A percentile compares a stretch with the other conserved stretches of the same genome.
These are phyloP conservation scores for Thielaviopsis musarum DNA, from an alignment of 2,329 filamentous ascomycete genomes.

Conservation along the genomic window DNA sequence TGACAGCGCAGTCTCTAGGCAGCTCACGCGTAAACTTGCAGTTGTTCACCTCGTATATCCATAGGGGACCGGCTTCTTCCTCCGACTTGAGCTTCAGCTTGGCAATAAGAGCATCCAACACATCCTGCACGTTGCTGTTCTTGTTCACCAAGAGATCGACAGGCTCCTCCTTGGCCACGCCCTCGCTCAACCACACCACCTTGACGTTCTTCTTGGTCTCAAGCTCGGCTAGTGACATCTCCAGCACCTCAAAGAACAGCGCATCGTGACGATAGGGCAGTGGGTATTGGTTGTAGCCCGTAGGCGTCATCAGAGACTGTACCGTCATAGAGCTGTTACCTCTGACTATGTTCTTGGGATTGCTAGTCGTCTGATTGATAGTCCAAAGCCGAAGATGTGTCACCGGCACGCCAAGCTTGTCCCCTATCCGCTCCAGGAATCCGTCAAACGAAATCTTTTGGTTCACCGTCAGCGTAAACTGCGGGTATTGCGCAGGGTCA, in stretches of 20 bases:
- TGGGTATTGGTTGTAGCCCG: conserved; percentile 51
- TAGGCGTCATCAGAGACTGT: conserved; percentile 58
- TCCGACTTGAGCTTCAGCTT: conserved; percentile 70
- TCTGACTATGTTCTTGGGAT: conserved; percentile 64
- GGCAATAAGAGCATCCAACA: conserved; percentile 59
- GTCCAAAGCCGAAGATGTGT: conserved; percentile 89
- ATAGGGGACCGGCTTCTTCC: conserved; percentile 47
- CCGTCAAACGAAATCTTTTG: conserved; percentile 83
- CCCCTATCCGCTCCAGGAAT: conserved; percentile 66
- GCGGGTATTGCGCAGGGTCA: conserved; percentile 40
- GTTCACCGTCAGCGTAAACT: conserved; percentile 64
- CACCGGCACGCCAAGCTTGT: conserved; percentile 57
- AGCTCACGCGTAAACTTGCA: conserved; percentile 76
- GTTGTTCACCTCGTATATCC: conserved; percentile 68
- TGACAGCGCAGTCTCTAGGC: conserved; percentile 50
- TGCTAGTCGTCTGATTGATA: conserved; percentile 58
- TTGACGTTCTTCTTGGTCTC: conserved; percentile 84
- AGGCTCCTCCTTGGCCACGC: conserved; percentile 77
- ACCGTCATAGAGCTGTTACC: conserved; percentile 55
- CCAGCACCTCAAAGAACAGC: conserved; percentile 81
- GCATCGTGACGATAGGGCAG: conserved; percentile 57
- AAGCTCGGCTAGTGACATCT: conserved; percentile 83
- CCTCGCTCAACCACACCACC: conserved; percentile 72
- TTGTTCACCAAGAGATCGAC: conserved; percentile 78
- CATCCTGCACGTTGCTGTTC: conserved; percentile 62